Evolutionary conservation across 768 basidiomycete species (phyloP), one percentile per base, ranked within the genome.

Genomic region (Dendrothele bispora): DNA sequence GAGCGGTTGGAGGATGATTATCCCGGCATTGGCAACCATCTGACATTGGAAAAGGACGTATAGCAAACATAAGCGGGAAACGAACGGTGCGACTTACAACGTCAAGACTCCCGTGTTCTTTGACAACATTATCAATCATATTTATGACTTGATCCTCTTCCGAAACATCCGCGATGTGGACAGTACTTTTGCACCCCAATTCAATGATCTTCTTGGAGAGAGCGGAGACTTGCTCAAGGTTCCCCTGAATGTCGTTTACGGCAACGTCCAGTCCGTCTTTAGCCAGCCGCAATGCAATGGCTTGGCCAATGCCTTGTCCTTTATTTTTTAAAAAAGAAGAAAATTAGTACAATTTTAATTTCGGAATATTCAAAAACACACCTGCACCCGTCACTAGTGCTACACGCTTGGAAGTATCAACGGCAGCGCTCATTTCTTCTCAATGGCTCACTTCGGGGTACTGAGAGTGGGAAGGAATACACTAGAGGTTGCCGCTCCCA

Each of bases 221-320:
- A 22, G 2, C 21, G 10, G 29, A 22, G 21, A 47, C n/a, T 27
- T 47, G n/a, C 14, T 24, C 21, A 14, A 18, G 7, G 5, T 47
- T 47, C 3, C 18, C 37, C 15, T 36, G 46, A 2, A 66, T 52
- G 40, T 69, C 72, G 7, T 67, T 70, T 43, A 71, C 50, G 18
- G 63, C 63, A 30, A 72, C 50, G 38, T 70, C 65, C 50, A 68
- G 64, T 26, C 70, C 69, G 37, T 66, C 70, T 7, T 53, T 40
- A 21, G 72, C 70, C 28, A 74, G 66, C 8, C 69, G 61, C 4
- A 61, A 49, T n/a, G 70, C 66, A 39, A 72, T 68, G 39, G 67
- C 70, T 29, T 64, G 61, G 8, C 71, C 72, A 26, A 72, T 72
- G 27, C 73, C 73, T 43, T 67, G 68, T 3, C n/a, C n/a, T n/a